Evolutionary conservation across 2,329 filamentous ascomycete species (phyloP).

Genomic region (Teratosphaeria nubilosa): DNA sequence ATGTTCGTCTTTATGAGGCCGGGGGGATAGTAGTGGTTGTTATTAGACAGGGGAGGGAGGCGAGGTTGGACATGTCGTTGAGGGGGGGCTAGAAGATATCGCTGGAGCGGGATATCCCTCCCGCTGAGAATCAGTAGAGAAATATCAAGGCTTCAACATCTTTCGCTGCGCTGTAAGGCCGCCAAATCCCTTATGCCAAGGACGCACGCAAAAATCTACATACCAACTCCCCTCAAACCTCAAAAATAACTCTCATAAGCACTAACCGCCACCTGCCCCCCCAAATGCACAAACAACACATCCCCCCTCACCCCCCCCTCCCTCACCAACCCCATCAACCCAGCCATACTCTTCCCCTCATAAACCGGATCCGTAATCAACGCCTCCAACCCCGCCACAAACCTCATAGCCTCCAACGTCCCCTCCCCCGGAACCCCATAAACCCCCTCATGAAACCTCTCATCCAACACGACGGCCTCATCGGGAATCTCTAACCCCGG

Average conservation of each 20-base stretch:
- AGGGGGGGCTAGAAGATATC: no score
- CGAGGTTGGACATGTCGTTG: no score
- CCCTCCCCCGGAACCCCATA: constrained; percentile 58
- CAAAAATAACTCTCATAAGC: constrained; percentile 42
- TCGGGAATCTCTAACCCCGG: constrained; percentile 51
- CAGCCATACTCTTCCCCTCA: constrained; percentile 64
- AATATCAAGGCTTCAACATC: no score
- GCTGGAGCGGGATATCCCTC: no score
- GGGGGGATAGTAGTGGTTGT: no score
- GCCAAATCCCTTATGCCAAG: no score
- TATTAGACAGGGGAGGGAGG: no score
- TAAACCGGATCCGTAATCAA: constrained; percentile 70
- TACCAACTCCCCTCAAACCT: no score
- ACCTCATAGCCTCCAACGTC: constrained; percentile 59
- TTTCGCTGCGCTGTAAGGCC: no score
- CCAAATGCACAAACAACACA: constrained; percentile 61
- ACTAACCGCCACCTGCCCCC: constrained; percentile 60
- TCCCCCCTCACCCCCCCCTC: constrained; percentile 52
- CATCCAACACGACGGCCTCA: constrained; percentile 53
- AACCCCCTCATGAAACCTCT: constrained; percentile 54
- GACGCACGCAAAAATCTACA: no score
- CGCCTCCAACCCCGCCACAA: constrained; percentile 57
- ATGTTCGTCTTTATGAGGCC: no score
- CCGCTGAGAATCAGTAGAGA: no score
- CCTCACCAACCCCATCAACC: constrained; percentile 58